Evolutionary conservation across 2,329 filamentous ascomycete genomes (phyloP).

Genomic region (Hyphodiscus sp.): DNA sequence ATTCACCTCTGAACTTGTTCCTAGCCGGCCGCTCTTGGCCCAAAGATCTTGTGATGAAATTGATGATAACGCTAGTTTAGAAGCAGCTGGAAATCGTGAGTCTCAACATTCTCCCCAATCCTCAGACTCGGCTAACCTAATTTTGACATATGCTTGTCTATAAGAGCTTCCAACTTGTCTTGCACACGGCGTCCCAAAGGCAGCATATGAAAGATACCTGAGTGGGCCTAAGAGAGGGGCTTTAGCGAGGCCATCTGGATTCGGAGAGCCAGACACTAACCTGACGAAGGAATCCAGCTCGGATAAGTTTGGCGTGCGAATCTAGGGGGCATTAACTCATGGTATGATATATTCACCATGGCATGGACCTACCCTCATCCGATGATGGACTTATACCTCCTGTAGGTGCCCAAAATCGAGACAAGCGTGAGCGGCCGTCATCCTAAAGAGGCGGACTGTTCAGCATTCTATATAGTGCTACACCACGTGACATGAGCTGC

Average conservation of each 20-base stretch:
- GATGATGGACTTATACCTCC: constrained; percentile 56
- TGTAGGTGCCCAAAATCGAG: constrained; percentile 73
- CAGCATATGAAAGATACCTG: constrained; percentile 87
- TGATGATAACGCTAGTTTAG: constrained; percentile 74
- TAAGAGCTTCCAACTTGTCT: constrained; percentile 75
- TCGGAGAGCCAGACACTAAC: constrained; percentile 35
- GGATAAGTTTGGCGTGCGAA: constrained; percentile 59
- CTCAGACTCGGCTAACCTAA: constrained; percentile 46
- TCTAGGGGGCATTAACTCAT: constrained; percentile 36
- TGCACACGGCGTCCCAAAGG: constrained; percentile 83
- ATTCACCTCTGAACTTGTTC: constrained; percentile 63
- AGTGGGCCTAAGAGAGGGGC: constrained; percentile 57
- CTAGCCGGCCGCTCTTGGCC: constrained; percentile 75
- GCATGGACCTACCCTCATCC: constrained; percentile 41
- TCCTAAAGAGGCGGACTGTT: constrained; percentile 32
- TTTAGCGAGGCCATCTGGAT: not conserved
- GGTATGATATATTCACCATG: not conserved
- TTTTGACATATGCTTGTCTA: constrained; percentile 82
- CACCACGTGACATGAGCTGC: constrained; percentile 4
- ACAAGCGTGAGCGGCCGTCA: constrained; percentile 56
- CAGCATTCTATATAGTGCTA: not conserved
- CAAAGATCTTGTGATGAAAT: constrained; percentile 82
- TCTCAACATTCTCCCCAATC: not conserved
- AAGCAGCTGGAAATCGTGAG: constrained; percentile 50
- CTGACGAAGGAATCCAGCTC: constrained; percentile 69